phyloP scores from a whole-genome alignment of 2,329 filamentous ascomycete genomes.

The Talaromyces islandicus region DNA sequence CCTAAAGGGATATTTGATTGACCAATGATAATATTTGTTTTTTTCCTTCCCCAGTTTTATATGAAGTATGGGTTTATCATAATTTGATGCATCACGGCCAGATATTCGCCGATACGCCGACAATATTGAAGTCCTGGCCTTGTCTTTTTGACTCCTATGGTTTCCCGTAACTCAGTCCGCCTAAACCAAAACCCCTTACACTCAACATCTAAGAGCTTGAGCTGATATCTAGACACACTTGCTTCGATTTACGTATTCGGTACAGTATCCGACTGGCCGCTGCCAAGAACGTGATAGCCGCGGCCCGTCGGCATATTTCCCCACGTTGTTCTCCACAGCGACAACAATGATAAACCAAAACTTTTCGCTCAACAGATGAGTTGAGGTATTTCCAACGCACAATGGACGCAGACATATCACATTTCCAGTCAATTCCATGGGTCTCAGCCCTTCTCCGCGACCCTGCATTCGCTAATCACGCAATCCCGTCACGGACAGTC shows the following conservation, averaged over 20 bases:
- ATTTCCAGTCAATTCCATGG: background rate
- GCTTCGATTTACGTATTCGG: background rate
- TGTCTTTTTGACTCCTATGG: background rate
- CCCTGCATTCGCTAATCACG: background rate
- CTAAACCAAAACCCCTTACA: background rate
- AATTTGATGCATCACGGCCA: background rate
- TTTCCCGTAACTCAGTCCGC: no score
- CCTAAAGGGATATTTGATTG: background rate
- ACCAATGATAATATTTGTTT: background rate
- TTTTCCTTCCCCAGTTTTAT: background rate
- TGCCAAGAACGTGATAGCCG: background rate
- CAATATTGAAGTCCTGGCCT: background rate
- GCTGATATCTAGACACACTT: background rate
- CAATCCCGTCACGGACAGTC: background rate
- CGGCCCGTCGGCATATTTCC: background rate
- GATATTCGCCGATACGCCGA: background rate
- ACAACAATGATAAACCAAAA: background rate
- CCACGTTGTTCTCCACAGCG: background rate
- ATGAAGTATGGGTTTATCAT: background rate
- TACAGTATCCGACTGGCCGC: background rate
- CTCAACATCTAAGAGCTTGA: background rate
- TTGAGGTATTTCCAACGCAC: background rate
- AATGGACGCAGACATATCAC: background rate
- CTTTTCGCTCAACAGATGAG: background rate
- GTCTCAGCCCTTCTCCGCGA: background rate